Percentiles rank a stretch among this genome's conserved stretches.
These are phyloP conservation scores for Talaromyces sp. DNA, from an alignment of 2,329 filamentous ascomycete species.

Conservation along the genomic window DNA sequence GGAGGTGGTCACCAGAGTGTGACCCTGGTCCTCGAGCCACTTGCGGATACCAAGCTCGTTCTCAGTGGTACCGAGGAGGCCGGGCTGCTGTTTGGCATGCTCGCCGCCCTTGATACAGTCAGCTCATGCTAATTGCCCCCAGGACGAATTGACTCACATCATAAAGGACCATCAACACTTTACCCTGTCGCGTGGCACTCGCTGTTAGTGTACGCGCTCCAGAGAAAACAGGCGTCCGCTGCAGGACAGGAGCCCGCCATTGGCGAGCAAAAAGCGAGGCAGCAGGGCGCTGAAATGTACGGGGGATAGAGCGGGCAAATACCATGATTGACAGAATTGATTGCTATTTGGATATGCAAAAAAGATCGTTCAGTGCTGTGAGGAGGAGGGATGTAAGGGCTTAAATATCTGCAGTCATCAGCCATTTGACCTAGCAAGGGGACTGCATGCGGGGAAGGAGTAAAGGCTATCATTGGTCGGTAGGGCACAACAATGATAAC, in stretches of 20 bases:
- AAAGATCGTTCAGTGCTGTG: background rate
- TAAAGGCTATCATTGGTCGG: background rate
- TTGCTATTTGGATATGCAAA: background rate
- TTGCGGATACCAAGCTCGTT: conserved; percentile 96
- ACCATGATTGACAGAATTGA: conserved; percentile 49
- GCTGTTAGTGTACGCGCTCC: conserved; percentile 62
- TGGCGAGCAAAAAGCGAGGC: conserved; percentile 46
- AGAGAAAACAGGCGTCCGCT: conserved; percentile 35
- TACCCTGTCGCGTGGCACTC: conserved; percentile 74
- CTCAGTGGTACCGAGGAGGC: conserved; percentile 90
- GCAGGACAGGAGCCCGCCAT: conserved; percentile 31
- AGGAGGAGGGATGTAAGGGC: background rate
- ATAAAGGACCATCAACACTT: conserved; percentile 91
- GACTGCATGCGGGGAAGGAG: background rate
- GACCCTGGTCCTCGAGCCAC: conserved; percentile 96
- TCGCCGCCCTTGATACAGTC: conserved; percentile 58
- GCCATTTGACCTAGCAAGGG: background rate
- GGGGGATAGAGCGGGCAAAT: conserved; percentile 62
- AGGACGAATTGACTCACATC: conserved; percentile 60
- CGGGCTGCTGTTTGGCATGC: conserved; percentile 85
- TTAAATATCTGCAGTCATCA: background rate
- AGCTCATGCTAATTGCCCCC: background rate
- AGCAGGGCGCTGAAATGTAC: conserved; percentile 54
- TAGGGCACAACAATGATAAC: background rate
- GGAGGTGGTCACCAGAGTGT: conserved; percentile 94